Conservation (phyloP, 805 yeast genomes). For the Myxozyma sirexii region DNA sequence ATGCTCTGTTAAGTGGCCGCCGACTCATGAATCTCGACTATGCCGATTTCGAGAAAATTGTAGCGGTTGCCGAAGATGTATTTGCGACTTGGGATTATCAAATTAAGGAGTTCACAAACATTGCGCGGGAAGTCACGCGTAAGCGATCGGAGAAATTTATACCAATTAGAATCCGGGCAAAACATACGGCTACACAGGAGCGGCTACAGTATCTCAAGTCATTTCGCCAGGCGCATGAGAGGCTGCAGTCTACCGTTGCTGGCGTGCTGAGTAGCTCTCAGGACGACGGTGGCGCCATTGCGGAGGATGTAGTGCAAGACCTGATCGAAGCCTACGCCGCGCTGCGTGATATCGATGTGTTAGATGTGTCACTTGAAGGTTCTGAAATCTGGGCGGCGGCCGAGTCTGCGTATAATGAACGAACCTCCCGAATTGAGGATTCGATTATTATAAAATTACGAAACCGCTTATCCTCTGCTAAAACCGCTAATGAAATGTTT, state of each 20-base stretch:
- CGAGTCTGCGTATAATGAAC: conserved; percentile 49
- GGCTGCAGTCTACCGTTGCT: conserved; percentile 47
- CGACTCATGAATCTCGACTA: conserved; percentile 52
- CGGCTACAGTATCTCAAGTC: conserved; percentile 49
- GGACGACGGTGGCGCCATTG: conserved; percentile 3
- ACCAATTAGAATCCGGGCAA: conserved; percentile 60
- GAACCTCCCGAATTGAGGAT: conserved; percentile 52
- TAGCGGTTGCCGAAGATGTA: conserved; percentile 42
- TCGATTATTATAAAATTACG: conserved; percentile 49
- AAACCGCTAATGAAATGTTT: conserved; percentile 55
- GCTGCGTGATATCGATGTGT: conserved; percentile 45
- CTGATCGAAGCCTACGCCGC: conserved; percentile 50
- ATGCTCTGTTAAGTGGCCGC: conserved; percentile 44
- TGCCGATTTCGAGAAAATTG: conserved; percentile 45
- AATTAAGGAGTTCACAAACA: conserved; percentile 61
- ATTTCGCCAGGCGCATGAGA: conserved; percentile 59
- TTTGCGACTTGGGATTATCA: conserved; percentile 61
- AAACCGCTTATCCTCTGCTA: conserved; percentile 46
- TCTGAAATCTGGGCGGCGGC: conserved; percentile 48
- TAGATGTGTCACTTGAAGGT: conserved; percentile 47
- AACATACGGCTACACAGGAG: conserved; percentile 47
- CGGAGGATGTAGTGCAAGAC: conserved; percentile 40
- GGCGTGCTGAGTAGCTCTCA: conserved; percentile 33
- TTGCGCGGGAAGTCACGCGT: conserved; percentile 74
- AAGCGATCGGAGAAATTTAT: conserved; percentile 72